Base-by-base conservation (phyloP, 495 filamentous ascomycete species). In the Thozetella sp. region DNA sequence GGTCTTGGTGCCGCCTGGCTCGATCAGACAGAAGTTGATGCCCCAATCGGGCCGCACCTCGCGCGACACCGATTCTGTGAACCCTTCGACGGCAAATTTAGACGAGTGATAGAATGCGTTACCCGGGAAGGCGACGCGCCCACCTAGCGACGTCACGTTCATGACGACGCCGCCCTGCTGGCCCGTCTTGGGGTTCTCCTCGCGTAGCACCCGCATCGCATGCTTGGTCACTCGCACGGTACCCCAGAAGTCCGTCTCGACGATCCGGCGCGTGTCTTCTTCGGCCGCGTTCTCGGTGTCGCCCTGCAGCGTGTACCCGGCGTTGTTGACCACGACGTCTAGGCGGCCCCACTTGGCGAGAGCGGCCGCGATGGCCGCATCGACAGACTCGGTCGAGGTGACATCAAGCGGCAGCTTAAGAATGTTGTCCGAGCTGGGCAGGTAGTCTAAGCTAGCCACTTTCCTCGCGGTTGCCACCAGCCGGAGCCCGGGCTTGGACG, bases 291-390 rank as follows among this genome's bases (percentile, higher is more conserved):
- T 68, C 63, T 86, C 83, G 12, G 78, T 75, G 54, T 77, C 77
- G 3, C 81, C 82, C 13, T 58, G 46, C 3, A 80, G 69, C 3
- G 69, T 63, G 59, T 83, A 83, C 20, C 83, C 83, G 2, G 83
- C 83, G 52, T 86, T 87, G 71, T 86, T 86, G 61, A 86, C 78
- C 20, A 84, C 65, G 20, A 86, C 76, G 55, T 87, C 82, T 56
- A 87, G 71, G 34, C 76, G 78, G 24, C 66, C 64, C 61, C 83
- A 83, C 34, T 68, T 71, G 0, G 56, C 59, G 1, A 80, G 26
- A 0, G 77, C 65, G 0, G 63, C 57, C 4, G 62, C 25, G 19
- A 86, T 58, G 2, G 81, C 79, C 0, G 68, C 64, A 19, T 73
- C 65, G 54, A 86, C 76, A 11, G 72, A 72, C 12, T 62, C 51